Base-by-base conservation (phyloP, 2,329 filamentous ascomycete genomes). In the Aspergillus sp. region DNA sequence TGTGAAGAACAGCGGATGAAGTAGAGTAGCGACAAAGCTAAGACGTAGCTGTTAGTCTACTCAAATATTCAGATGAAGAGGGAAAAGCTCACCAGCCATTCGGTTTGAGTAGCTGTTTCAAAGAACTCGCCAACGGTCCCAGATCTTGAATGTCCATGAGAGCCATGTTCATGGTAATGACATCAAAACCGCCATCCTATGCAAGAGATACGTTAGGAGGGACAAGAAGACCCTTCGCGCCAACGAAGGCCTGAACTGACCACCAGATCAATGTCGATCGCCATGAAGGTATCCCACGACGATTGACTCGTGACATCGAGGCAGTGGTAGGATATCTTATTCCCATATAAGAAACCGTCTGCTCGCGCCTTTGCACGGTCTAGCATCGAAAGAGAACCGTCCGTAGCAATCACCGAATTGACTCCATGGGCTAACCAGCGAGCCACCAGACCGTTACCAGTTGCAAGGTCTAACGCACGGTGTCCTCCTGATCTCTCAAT, bases 1-100 rank as follows among this genome's bases (percentile, higher is more conserved):
- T 3, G 68, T 71, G 42, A 67, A 64, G 49, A 71, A 69, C 4
- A 66, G 59, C 4, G 68, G 68, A 36, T 71, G 68, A 6, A 71
- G 61, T 24, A 69, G 41, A 0, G 64, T 66, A 1, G 58, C 63
- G n/a, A 66, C 61, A 40, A 69, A 68, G 17, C 64, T 66, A 41
- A n/a, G 29, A 6, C 11, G 24, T 30, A n/a, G 22, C 2, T 24
- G n/a, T 24, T 2, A 24, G 22, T 24, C n/a, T 24, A n/a, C 22
- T 8, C 22, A 24, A 24, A 3, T 24, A 24, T 24, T 24, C 22
- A 24, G 22, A 24, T n/a, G 8, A 2, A n/a, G 22, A 2, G 22
- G 8, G 8, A 10, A 35, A 31, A 17, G 63, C 63, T 44, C 52
- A 66, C 58, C 66, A 55, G 29, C 57, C 66, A 12, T 55, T 53